Evolutionary conservation across 2,329 filamentous ascomycete genomes (phyloP).

Genomic region (Aspergillus sp.): DNA sequence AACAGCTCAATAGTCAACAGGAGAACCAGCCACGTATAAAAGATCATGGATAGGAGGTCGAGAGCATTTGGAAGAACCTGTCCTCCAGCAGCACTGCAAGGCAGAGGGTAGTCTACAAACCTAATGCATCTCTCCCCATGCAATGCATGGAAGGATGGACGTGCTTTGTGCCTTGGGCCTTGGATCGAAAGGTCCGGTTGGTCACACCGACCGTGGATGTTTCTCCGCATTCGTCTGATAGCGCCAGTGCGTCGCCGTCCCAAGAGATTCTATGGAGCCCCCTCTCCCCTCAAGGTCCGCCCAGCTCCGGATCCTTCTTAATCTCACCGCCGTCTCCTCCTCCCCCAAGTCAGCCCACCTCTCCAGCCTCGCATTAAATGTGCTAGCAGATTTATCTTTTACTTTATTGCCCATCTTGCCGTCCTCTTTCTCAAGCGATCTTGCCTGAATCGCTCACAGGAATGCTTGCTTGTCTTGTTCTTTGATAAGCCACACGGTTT

Average conservation of each 20-base stretch:
- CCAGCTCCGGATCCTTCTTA: conserved; percentile 3
- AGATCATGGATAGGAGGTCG: not conserved
- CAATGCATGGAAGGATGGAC: not conserved
- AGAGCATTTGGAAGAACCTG: not conserved
- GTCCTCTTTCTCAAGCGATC: not conserved
- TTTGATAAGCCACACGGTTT: not conserved
- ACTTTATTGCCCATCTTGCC: not conserved
- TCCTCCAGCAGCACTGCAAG: not conserved
- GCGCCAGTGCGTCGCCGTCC: not conserved
- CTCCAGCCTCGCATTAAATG: not conserved
- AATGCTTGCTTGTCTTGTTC: not conserved
- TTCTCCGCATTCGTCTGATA: conserved; percentile 18
- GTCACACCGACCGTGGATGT: conserved; percentile 10
- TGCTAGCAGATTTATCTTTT: not conserved
- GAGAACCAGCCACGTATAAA: not conserved
- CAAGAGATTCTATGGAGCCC: too few relatives aligned
- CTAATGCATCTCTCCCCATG: conserved; percentile 1
- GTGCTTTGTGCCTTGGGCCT: not conserved
- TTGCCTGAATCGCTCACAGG: not conserved
- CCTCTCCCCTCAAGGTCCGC: not conserved
- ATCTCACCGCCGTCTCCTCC: conserved; percentile 12
- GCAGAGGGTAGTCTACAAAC: not conserved
- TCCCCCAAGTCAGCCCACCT: conserved; percentile 9
- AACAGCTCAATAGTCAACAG: not conserved
- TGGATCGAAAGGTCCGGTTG: conserved; percentile 12